phyloP scores from a whole-genome alignment of 2,329 filamentous ascomycete genomes.

The Annulohypoxylon truncatum region DNA sequence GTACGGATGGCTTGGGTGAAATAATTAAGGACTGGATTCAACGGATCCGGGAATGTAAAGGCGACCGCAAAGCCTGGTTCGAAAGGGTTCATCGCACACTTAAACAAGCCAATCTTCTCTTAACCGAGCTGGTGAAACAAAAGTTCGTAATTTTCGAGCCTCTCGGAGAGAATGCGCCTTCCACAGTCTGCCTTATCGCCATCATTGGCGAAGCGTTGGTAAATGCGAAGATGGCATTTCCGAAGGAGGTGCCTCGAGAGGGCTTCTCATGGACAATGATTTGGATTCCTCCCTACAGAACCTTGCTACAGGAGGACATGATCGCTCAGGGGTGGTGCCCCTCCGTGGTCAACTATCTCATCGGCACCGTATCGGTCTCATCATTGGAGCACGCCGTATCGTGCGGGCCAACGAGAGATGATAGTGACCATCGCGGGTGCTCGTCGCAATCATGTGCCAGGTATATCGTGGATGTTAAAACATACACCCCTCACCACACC shows the following conservation, averaged over 20 bases:
- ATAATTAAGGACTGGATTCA: too few species aligned
- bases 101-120: too few species aligned
- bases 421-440: not conserved
- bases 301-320: not conserved
- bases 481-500: not conserved
- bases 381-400: not conserved
- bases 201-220: not conserved
- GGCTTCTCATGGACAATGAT: not conserved
- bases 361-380: not conserved
- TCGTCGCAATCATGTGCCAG: not conserved
- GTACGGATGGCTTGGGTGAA: too few species aligned
- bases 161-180: not conserved
- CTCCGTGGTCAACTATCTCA: not conserved
- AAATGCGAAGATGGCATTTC: not conserved
- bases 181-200: not conserved
- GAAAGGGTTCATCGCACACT: too few species aligned
- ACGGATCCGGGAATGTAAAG: too few species aligned
- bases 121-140: too few species aligned
- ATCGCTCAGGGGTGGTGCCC: not conserved
- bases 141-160: not conserved
- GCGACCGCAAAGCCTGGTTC: too few species aligned
- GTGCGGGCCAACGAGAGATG: not conserved
- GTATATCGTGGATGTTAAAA: not conserved
- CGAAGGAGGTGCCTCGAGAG: not conserved
- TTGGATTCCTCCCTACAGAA: not conserved